Base-by-base conservation (phyloP, 768 basidiomycete genomes). In the Stropharia rugosoannulata region DNA sequence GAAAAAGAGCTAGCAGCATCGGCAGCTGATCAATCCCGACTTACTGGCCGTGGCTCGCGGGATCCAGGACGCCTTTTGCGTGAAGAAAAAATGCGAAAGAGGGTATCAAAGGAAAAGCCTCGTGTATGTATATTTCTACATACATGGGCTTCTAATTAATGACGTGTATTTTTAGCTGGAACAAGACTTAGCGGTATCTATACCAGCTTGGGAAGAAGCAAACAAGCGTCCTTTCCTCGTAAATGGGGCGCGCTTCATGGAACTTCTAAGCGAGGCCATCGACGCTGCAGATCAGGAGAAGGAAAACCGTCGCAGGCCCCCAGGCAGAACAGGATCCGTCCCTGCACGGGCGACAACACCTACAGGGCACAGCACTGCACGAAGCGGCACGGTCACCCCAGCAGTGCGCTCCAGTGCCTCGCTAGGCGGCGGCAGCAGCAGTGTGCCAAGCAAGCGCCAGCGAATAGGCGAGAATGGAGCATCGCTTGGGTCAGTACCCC, bases 41-140 rank as follows among this genome's bases (percentile, higher is more conserved):
- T 96, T 7, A 81, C 90, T 4, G 92, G 92, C 13, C 81, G 91
- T 64, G 92, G 91, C 25, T 75, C 86, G 3, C 79, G 93, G 54
- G 90, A 94, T 75, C 89, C 93, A 5, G 93, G 93, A 5, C 77
- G 93, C 16, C 71, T 99, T 36, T 73, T 98, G 50, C 81, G 93
- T 56, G 96, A 99, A 71, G 96, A 98, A 76, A 97, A 97, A 80
- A 93, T 96, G 88, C 81, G 96, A 51, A 98, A 98, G 70, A 80
- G 95, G 27, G 94, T 99, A 12, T 80, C 80, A 54, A 90, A 92
- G 68, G 89, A 96, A 73, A 98, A 97, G 66, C 96, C 96, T 25
- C 82, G 90, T 66, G 96, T 97, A 67, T 59, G 86, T 73, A 8
- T 47, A 15, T 38, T 16, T 19, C 13, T 4, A 3, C 12, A 11